Conservation (phyloP, 148 eudicot species). For the Linanthus parryae region DNA sequence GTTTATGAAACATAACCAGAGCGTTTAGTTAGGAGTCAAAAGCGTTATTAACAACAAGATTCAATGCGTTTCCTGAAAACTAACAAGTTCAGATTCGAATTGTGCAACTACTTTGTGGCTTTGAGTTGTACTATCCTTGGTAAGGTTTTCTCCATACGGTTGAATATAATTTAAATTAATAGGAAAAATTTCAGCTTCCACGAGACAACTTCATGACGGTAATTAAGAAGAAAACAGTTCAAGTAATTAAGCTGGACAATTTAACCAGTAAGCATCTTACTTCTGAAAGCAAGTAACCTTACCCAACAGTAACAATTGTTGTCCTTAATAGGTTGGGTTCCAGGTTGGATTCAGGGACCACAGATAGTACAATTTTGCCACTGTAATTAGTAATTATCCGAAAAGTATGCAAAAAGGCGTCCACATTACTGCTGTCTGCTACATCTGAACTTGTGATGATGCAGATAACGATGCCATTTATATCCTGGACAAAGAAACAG, state of each 20-base stretch:
- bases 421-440: slow-evolving; percentile 36
- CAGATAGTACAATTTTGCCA: slow-evolving; percentile 51
- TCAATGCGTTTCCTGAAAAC: no score
- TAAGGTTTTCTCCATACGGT: no score
- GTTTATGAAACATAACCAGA: no score
- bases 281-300: slow-evolving; percentile 15
- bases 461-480: slow-evolving; percentile 53
- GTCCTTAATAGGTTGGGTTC: slow-evolving; percentile 47
- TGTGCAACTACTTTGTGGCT: no score
- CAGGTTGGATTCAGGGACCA: slow-evolving; percentile 53
- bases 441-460: slow-evolving; percentile 57
- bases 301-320: slow-evolving; percentile 64
- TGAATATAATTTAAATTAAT: no score
- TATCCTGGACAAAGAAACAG: slow-evolving; percentile 36
- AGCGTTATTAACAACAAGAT: no score
- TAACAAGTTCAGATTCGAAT: no score
- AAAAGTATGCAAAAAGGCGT: slow-evolving; percentile 39
- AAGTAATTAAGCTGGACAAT: neutral
- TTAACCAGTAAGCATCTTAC: neutral
- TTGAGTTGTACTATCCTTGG: no score
- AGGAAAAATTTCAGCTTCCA: no score
- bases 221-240: neutral
- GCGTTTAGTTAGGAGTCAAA: no score
- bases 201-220: neutral
- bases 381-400: slow-evolving; percentile 48